Evolutionary conservation across 2,329 filamentous ascomycete genomes (phyloP).

Genomic region (Penicillium glabrum): DNA sequence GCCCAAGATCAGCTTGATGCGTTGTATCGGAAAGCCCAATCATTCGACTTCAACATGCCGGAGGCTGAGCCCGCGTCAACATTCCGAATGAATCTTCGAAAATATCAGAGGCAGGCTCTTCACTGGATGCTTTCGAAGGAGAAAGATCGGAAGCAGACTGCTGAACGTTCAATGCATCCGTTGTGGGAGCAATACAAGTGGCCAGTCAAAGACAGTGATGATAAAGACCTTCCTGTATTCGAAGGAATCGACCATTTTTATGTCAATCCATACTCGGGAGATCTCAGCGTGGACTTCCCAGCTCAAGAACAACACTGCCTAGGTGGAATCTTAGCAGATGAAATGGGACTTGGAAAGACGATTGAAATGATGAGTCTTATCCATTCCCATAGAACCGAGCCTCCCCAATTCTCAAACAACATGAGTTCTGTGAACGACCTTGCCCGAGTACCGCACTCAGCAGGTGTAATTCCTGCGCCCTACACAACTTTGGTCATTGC

Average conservation of each 20-base stretch:
- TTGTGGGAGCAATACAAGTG: conserved; percentile 95
- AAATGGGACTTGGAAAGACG: conserved; percentile 98
- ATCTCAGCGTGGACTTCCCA: conserved; percentile 87
- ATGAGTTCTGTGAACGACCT: conserved; percentile 58
- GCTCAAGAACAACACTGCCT: conserved; percentile 92
- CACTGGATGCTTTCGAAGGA: conserved; percentile 98
- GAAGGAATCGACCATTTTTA: conserved; percentile 75
- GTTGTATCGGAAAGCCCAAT: conserved; percentile 92
- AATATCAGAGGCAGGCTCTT: conserved; percentile 92
- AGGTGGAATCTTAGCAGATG: conserved; percentile 87
- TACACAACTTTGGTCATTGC: conserved; percentile 94
- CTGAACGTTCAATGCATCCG: conserved; percentile 86
- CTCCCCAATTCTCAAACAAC: conserved; percentile 28
- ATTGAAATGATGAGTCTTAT: conserved; percentile 97
- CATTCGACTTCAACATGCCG: conserved; percentile 91
- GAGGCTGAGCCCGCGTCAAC: conserved; percentile 78
- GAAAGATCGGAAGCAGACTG: conserved; percentile 69
- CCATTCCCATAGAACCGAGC: conserved; percentile 73
- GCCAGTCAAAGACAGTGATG: conserved; percentile 85
- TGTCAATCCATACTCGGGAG: conserved; percentile 94
- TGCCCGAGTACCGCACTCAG: conserved; percentile 60
- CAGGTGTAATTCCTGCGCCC: conserved; percentile 66
- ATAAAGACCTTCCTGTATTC: conserved; percentile 68
- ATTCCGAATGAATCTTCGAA: conserved; percentile 79
- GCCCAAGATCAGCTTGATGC: conserved; percentile 94